Evolutionary conservation across 352 stramenopile genomes (phyloP).

Genomic region (Globisporangium splendens): DNA sequence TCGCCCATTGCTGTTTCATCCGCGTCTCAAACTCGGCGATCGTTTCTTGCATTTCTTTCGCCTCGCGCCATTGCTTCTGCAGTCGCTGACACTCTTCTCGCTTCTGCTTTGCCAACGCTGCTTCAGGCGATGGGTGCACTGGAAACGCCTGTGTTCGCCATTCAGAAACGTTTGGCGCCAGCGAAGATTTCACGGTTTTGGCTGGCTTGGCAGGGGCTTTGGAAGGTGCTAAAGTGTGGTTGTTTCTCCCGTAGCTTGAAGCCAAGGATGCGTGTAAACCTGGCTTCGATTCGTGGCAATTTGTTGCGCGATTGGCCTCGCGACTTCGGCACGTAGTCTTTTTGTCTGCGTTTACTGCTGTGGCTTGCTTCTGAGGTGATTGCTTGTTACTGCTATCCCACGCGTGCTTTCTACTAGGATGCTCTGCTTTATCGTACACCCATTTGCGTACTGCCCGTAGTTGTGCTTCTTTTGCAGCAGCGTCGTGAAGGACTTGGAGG

Average conservation of each 20-base stretch:
- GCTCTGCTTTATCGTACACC: conserved; percentile 17
- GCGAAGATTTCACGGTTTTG: conserved; percentile 21
- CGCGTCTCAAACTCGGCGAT: conserved; percentile 42
- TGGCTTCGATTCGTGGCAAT: background rate
- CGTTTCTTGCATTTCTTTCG: conserved; percentile 25
- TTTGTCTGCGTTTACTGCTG: background rate
- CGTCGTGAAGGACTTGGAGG: conserved; percentile 21
- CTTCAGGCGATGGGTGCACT: conserved; percentile 5
- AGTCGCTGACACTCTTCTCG: conserved; percentile 5
- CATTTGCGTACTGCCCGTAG: conserved; percentile 48
- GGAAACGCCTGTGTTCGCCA: conserved; percentile 33
- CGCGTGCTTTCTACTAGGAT: conserved; percentile 17
- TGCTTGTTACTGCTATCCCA: conserved; percentile 16
- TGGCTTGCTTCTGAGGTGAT: background rate
- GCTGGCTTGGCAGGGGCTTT: conserved; percentile 3
- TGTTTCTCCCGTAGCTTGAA: conserved; percentile 5
- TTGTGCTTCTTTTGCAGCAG: conserved; percentile 28
- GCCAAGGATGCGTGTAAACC: background rate
- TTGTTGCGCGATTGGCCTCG: conserved; percentile 13
- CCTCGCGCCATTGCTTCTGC: conserved; percentile 18
- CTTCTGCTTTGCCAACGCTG: conserved; percentile 3
- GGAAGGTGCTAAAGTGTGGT: background rate
- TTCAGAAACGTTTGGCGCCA: conserved; percentile 35
- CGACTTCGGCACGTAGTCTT: conserved; percentile 5
- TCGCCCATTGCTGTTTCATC: conserved; percentile 16